These are phyloP conservation scores for Boletus mariae DNA, from an alignment of 1,284 basidiomycete genomes.

Conservation along the genomic window DNA sequence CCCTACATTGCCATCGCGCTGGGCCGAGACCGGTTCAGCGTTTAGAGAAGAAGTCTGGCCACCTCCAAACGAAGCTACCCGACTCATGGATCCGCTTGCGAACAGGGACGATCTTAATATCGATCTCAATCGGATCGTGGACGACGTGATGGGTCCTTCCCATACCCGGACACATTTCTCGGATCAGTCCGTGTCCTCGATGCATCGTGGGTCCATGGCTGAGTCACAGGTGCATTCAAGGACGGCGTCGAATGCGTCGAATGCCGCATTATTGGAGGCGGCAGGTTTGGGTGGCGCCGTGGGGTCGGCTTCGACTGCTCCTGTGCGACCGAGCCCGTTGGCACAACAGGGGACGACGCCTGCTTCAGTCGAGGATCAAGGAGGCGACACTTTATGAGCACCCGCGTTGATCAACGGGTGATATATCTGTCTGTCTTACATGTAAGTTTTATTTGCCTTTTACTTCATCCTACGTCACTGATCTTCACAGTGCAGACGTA, in stretches of 20 bases:
- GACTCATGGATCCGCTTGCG: constrained; percentile 43
- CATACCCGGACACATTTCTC: constrained; percentile 16
- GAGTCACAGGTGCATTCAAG: constrained; percentile 17
- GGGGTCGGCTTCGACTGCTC: not conserved
- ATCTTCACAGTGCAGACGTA: not conserved
- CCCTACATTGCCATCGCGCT: not conserved
- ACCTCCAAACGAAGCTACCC: constrained; percentile 38
- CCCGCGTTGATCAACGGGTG: not conserved
- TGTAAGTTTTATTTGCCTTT: not conserved
- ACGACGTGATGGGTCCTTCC: constrained; percentile 50
- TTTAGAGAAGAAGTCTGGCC: constrained; percentile 53
- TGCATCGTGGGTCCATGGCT: constrained; percentile 11
- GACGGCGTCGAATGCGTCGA: constrained; percentile 20
- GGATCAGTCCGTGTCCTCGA: constrained; percentile 23
- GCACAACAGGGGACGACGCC: constrained; percentile 1
- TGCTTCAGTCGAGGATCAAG: not conserved
- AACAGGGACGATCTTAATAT: constrained; percentile 38
- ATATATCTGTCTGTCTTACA: not conserved
- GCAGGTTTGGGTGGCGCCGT: constrained; percentile 13
- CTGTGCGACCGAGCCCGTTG: constrained; percentile 23
- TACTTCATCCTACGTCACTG: not conserved
- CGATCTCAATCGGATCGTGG: constrained; percentile 38
- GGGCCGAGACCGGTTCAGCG: constrained; percentile 43
- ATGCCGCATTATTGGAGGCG: constrained; percentile 22
- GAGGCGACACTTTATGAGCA: not conserved